phyloP scores from a whole-genome alignment of 2,329 filamentous ascomycete genomes.

The Exophiala sp. region DNA sequence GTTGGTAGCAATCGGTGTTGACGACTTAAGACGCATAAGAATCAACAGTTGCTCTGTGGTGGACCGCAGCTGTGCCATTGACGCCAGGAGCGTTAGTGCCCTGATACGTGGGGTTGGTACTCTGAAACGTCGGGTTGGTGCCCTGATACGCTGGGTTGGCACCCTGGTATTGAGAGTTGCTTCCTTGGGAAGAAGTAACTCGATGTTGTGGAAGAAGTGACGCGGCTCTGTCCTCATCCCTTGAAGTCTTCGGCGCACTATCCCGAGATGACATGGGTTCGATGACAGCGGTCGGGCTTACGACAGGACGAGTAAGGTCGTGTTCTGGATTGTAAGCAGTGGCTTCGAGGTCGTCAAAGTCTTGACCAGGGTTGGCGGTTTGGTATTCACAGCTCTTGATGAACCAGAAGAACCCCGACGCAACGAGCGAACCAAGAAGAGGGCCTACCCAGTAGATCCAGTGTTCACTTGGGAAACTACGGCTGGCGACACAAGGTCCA shows the following conservation, averaged over 20 bases:
- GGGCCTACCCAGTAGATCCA: constrained; percentile 53
- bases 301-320: constrained; percentile 25
- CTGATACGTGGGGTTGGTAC: not conserved
- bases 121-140: no score
- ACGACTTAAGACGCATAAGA: no score
- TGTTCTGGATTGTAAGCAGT: constrained; percentile 26
- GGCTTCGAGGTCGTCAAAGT: constrained; percentile 38
- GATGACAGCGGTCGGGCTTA: constrained; percentile 23
- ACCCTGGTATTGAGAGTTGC: no score
- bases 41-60: constrained; percentile 14
- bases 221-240: constrained; percentile 10
- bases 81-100: not conserved
- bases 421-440: constrained; percentile 44
- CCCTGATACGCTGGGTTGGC: no score
- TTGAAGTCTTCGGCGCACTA: constrained; percentile 11
- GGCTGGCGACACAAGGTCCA: constrained; percentile 46
- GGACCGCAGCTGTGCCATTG: constrained; percentile 7
- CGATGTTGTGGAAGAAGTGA: constrained; percentile 6
- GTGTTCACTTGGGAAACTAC: constrained; percentile 39
- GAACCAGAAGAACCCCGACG: constrained; percentile 48
- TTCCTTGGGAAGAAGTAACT: not conserved
- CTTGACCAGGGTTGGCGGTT: constrained; percentile 51
- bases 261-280: constrained; percentile 13
- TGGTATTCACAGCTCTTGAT: constrained; percentile 45
- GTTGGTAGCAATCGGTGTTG: no score